Conservation (phyloP, 1,284 basidiomycete genomes). For the Acaromyces ingoldii region DNA sequence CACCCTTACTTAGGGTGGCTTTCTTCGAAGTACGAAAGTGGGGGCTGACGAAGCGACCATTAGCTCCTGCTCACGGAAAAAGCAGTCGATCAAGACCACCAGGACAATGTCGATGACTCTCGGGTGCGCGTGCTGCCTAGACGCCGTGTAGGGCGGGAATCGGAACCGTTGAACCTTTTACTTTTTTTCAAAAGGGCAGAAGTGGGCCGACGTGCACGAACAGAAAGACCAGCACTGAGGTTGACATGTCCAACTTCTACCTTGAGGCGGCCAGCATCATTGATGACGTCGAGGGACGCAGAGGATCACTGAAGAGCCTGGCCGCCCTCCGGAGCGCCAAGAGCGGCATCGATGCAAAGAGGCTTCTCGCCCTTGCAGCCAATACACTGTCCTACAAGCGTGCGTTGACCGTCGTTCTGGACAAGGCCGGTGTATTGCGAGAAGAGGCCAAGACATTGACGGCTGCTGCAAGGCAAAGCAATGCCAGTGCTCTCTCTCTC, state of each 20-base stretch:
- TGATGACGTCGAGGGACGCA: background rate
- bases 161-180: too few relatives aligned
- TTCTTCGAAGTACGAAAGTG: too few relatives aligned
- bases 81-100: too few relatives aligned
- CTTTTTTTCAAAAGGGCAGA: too few relatives aligned
- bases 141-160: too few relatives aligned
- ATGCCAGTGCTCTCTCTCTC: conserved; percentile 15
- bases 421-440: conserved; percentile 14
- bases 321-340: background rate
- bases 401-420: conserved; percentile 21
- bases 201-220: too few relatives aligned
- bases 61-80: too few relatives aligned
- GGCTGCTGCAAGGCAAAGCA: background rate
- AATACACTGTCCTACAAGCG: conserved; percentile 32
- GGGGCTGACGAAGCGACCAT: too few relatives aligned
- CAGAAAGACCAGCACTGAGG: too few relatives aligned
- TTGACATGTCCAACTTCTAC: conserved; percentile 7
- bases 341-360: conserved; percentile 22
- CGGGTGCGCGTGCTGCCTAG: too few relatives aligned
- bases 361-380: conserved; percentile 36
- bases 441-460: conserved; percentile 23
- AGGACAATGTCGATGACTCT: too few relatives aligned
- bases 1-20: too few relatives aligned
- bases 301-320: conserved; percentile 2
- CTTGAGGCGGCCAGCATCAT: background rate